A percentile compares a stretch with the other conserved stretches of the same genome.
Evolutionary conservation across 345 rosid genomes (phyloP).

Genomic region (Salix caprea): DNA sequence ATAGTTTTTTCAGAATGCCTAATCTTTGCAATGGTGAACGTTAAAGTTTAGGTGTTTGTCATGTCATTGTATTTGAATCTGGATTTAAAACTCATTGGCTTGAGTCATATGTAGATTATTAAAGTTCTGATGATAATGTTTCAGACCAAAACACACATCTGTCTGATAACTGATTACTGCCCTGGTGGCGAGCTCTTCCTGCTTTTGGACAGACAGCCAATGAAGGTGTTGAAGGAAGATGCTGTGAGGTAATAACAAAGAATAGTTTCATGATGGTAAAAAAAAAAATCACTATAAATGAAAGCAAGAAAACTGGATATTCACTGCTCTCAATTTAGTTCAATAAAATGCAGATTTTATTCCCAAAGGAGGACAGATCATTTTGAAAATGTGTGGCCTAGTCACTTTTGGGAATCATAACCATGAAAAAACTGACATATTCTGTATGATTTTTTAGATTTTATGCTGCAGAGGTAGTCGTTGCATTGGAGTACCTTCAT

Average conservation of each 20-base stretch:
- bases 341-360: neutral
- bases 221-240: constrained; percentile 85
- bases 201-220: constrained; percentile 81
- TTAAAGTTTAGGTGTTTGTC: no score
- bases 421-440: constrained; percentile 4
- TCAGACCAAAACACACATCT: constrained; percentile 93
- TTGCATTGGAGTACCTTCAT: constrained; percentile 95
- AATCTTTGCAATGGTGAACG: neutral
- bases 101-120: neutral
- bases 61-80: neutral
- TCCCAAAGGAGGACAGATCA: neutral
- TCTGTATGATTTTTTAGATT: constrained; percentile 44
- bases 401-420: neutral
- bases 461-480: constrained; percentile 80
- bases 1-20: neutral
- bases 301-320: neutral
- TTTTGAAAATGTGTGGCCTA: neutral
- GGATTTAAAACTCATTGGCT: neutral
- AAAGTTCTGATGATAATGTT: constrained; percentile 20
- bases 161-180: constrained; percentile 90
- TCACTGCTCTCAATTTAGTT: neutral
- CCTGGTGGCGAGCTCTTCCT: constrained; percentile 93
- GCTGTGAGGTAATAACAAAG: constrained; percentile 57
- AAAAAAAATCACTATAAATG: no score
- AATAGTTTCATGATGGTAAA: no score